Conservation (phyloP, 1,284 basidiomycete genomes). For the Trametes versicolor region DNA sequence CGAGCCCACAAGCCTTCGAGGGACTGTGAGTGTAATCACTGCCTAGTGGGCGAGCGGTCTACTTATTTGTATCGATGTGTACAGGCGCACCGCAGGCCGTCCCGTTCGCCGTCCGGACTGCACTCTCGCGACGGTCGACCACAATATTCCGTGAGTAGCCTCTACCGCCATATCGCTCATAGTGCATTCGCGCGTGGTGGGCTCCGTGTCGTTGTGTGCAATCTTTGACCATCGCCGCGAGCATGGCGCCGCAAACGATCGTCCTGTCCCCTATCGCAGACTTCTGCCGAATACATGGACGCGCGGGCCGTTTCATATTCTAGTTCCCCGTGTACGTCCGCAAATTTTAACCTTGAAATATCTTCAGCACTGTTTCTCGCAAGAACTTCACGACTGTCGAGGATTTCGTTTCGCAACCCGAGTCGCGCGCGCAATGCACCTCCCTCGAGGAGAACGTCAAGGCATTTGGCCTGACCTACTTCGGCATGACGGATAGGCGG, state of each 20-base stretch:
- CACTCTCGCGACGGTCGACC: constrained; percentile 94
- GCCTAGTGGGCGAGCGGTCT: not conserved
- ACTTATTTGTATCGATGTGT: constrained; percentile 16
- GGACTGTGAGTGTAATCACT: constrained; percentile 70
- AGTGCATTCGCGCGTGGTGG: not conserved
- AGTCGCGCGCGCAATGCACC: constrained; percentile 91
- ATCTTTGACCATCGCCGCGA: not conserved
- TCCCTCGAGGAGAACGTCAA: constrained; percentile 96
- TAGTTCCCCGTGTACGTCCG: not conserved
- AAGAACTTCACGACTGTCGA: constrained; percentile 84
- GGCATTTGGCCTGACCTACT: constrained; percentile 95
- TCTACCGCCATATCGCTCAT: not conserved
- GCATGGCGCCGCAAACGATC: not conserved
- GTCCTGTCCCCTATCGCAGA: not conserved
- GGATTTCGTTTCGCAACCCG: constrained; percentile 88
- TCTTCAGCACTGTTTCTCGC: constrained; percentile 81
- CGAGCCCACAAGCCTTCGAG: constrained; percentile 96
- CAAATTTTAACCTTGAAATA: constrained; percentile 1
- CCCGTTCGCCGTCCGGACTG: constrained; percentile 92
- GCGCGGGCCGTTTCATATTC: not conserved
- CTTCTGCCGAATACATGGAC: not conserved
- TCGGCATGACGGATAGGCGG: constrained; percentile 91
- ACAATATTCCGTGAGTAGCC: constrained; percentile 90
- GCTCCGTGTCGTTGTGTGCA: not conserved
- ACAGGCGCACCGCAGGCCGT: constrained; percentile 82